These are phyloP conservation scores for Sporobolomyces pararoseus DNA, from an alignment of 768 basidiomycete genomes.

Conservation along the genomic window DNA sequence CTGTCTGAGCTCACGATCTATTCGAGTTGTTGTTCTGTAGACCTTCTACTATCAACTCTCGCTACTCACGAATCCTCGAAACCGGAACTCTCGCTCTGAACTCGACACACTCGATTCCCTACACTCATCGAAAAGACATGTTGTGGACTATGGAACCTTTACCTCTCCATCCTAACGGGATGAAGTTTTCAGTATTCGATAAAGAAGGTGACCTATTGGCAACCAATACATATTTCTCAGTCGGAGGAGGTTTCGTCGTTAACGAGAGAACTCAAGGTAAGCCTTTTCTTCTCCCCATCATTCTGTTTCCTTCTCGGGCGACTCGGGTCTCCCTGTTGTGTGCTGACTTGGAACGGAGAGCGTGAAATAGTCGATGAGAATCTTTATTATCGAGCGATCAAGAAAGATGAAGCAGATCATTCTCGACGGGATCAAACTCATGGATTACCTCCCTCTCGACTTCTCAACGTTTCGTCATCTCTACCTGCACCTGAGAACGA, in stretches of 20 bases:
- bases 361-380: constrained; percentile 61
- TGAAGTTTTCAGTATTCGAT: constrained; percentile 82
- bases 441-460: constrained; percentile 27
- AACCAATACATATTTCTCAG: constrained; percentile 81
- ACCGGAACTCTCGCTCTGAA: constrained; percentile 67
- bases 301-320: not conserved
- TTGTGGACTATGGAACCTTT: constrained; percentile 82
- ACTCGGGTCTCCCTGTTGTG: too few relatives aligned
- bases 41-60: constrained; percentile 20
- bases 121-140: constrained; percentile 88
- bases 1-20: not conserved
- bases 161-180: constrained; percentile 73
- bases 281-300: constrained; percentile 5
- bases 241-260: constrained; percentile 91
- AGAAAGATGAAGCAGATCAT: constrained; percentile 73
- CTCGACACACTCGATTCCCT: constrained; percentile 71
- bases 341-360: too few relatives aligned
- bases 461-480: not conserved
- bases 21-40: not conserved
- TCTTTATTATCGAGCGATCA: constrained; percentile 85
- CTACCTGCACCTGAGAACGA: not conserved
- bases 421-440: constrained; percentile 57
- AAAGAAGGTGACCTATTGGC: constrained; percentile 79
- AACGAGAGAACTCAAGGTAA: constrained; percentile 87
- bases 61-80: constrained; percentile 56